phyloP scores from a whole-genome alignment of 2,329 filamentous ascomycete species.

The Leptographium procerum region DNA sequence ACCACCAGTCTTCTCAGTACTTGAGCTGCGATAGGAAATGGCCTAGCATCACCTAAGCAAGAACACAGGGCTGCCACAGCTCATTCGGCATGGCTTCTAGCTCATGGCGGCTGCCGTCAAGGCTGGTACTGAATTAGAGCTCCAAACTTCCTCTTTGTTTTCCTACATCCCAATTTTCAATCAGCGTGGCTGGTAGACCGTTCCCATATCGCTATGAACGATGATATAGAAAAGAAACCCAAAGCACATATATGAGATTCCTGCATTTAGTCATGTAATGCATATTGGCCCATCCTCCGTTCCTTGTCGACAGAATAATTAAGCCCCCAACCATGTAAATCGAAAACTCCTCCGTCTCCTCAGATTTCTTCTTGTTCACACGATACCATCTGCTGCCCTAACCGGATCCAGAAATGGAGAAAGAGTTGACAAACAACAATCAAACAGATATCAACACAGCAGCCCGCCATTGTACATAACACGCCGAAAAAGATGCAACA shows the following conservation, averaged over 20 bases:
- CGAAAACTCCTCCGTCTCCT: not conserved
- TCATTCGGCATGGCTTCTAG: too few species aligned
- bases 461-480: too few species aligned
- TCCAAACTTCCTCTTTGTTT: too few species aligned
- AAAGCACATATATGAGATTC: not conserved
- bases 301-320: not conserved
- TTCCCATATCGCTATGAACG: not conserved
- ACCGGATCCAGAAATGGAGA: not conserved
- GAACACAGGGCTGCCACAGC: not conserved
- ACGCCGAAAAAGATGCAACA: too few species aligned
- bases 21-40: not conserved
- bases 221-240: not conserved
- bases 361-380: not conserved
- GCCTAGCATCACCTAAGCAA: not conserved
- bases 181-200: too few species aligned
- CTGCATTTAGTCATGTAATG: not conserved
- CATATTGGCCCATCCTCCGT: not conserved
- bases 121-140: not conserved
- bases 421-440: not conserved
- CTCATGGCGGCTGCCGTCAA: too few species aligned
- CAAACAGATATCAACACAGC: not conserved
- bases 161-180: too few species aligned
- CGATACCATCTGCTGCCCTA: not conserved
- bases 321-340: not conserved
- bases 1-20: not conserved